phyloP scores from a whole-genome alignment of 305 asterid genomes.

The Fraxinus sp. region DNA sequence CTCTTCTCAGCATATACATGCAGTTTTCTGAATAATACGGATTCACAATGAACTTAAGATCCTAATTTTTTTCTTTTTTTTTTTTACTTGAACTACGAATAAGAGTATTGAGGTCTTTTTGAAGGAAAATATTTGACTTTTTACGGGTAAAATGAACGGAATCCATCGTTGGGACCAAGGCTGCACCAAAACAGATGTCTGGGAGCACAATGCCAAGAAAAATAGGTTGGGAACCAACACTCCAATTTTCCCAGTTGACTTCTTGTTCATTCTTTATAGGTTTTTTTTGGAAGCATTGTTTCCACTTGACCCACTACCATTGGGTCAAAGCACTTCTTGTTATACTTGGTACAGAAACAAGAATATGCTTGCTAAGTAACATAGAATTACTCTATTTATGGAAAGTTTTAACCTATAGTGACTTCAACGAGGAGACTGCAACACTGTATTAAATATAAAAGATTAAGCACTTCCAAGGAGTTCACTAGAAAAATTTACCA shows the following conservation, averaged over 20 bases:
- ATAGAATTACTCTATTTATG: background rate
- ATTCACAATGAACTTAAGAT: background rate
- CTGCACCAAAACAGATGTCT: background rate
- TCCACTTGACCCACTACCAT: constrained; percentile 6
- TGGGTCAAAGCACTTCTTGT: background rate
- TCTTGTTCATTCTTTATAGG: background rate
- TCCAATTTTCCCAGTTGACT: background rate
- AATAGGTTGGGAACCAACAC: background rate
- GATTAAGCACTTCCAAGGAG: background rate
- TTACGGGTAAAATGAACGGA: background rate
- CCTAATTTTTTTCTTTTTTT: too few relatives aligned
- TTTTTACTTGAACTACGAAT: background rate
- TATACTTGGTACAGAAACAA: background rate
- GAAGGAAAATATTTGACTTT: background rate
- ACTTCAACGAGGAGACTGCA: constrained; percentile 11
- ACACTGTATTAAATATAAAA: background rate
- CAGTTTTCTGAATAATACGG: background rate
- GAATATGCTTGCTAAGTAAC: background rate
- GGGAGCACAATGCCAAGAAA: background rate
- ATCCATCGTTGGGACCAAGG: background rate
- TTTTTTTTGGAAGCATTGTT: background rate
- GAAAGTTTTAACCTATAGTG: constrained; percentile 8
- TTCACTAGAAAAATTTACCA: constrained; percentile 24
- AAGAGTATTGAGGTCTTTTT: background rate
- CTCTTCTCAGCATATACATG: background rate